A percentile compares a stretch with the other conserved stretches of the same genome.
phyloP scores from a whole-genome alignment of 495 filamentous ascomycete species.

The Hypoxylon fragiforme region DNA sequence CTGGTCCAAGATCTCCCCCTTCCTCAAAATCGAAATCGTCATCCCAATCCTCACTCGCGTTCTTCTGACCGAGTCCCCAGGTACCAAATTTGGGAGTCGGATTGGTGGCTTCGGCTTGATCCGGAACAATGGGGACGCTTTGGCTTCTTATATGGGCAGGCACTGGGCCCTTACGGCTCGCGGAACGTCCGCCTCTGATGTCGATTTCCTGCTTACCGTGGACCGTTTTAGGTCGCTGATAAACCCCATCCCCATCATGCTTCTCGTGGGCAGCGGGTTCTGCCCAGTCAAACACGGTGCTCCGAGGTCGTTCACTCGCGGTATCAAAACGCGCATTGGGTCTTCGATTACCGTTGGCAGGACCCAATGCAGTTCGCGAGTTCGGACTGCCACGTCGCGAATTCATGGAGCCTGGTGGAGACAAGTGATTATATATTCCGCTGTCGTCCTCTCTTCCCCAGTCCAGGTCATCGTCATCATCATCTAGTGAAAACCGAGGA shows the following conservation, averaged over 20 bases:
- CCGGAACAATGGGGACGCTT: constrained; percentile 87
- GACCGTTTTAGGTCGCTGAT: constrained; percentile 79
- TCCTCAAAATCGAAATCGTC: constrained; percentile 81
- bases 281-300: constrained; percentile 84
- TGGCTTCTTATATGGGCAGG: constrained; percentile 87
- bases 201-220: constrained; percentile 85
- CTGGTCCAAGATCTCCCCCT: constrained; percentile 39
- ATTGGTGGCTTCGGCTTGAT: constrained; percentile 58
- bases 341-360: constrained; percentile 46
- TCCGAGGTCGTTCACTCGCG: constrained; percentile 53
- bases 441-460: constrained; percentile 62
- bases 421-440: constrained; percentile 54
- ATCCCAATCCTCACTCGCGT: constrained; percentile 81
- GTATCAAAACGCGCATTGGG: constrained; percentile 37
- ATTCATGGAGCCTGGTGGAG: constrained; percentile 55
- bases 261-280: constrained; percentile 67
- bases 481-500: constrained; percentile 56
- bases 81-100: constrained; percentile 80
- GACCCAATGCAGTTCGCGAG: constrained; percentile 46
- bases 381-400: constrained; percentile 51
- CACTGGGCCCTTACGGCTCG: constrained; percentile 74
- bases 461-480: constrained; percentile 63
- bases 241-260: constrained; percentile 54
- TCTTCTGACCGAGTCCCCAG: constrained; percentile 84
- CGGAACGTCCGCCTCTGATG: constrained; percentile 69